Evolutionary conservation across 2,329 filamentous ascomycete species (phyloP), one percentile per base, ranked within the genome.

Genomic region (Penicillium glabrum): DNA sequence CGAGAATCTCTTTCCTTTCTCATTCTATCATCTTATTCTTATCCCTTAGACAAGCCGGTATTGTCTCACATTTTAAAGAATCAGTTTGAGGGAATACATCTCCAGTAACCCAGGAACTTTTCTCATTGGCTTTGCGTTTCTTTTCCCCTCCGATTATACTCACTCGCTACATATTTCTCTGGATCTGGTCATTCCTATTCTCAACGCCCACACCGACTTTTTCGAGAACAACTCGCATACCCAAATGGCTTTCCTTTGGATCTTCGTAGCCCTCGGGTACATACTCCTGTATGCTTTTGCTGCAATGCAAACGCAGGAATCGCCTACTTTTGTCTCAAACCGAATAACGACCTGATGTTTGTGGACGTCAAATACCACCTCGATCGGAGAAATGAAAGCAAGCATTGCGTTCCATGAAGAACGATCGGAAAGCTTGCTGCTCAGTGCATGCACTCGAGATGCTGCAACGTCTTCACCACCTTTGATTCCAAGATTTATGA

Each of bases 221-320:
- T 41, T 53, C 13, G 27, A 31, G 24, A 14, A 31, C 14, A 16
- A 27, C 9, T 11, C 23, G 14, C 19, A 33, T 21, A 35, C 27
- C 39, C 27, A 39, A 9, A 73, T 73, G 70, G 70, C 58, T 19
- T 53, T 59, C 7, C 52, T 73, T 43, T 73, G 70, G 69, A 58
- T 73, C 39, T 69, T 73, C 53, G 68, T 73, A n/a, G 70, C 66
- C 27, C 62, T 72, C 41, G 69, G 70, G 19, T 73, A 73, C 56
- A 55, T 73, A 49, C 65, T 73, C 16, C 62, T 73, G 19, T 73
- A 73, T 54, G 71, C 70, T 23, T 73, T 73, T 53, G 71, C 71
- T 21, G 57, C 61, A 10, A 49, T 67, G 46, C 63, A 69, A 57
- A 52, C 50, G 39, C 61, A 62, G n/a, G 51, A 63, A 37, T 29